These are phyloP conservation scores for Polygonum aviculare DNA, from an alignment of 148 eudicot genomes.

Conservation along the genomic window DNA sequence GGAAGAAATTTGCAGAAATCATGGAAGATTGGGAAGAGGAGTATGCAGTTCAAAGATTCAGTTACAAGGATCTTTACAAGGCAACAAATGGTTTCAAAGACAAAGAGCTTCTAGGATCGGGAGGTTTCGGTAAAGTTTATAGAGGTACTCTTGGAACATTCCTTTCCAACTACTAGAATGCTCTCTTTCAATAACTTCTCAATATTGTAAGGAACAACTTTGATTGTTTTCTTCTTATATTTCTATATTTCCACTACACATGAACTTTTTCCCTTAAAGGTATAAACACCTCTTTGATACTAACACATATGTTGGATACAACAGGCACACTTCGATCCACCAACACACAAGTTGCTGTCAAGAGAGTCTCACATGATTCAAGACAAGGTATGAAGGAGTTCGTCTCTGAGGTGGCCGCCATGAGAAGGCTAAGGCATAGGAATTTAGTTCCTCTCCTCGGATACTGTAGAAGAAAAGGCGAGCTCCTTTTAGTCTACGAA, in stretches of 20 bases:
- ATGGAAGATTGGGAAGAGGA: constrained; percentile 48
- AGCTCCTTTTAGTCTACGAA: constrained; percentile 26
- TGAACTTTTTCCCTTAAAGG: too few species aligned
- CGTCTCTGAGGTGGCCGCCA: constrained; percentile 31
- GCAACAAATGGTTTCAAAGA: constrained; percentile 48
- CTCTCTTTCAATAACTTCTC: too few species aligned
- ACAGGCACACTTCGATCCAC: constrained; percentile 3
- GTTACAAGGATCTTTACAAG: constrained; percentile 24
- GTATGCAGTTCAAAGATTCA: constrained; percentile 24
- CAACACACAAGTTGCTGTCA: constrained; percentile 27
- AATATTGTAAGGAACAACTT: too few species aligned
- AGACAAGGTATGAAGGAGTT: constrained; percentile 36
- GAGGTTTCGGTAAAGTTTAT: constrained; percentile 36
- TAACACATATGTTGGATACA: too few species aligned
- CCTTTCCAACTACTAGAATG: too few species aligned
- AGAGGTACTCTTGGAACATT: constrained; percentile 8
- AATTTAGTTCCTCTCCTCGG: constrained; percentile 36
- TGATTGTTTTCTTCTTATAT: too few species aligned
- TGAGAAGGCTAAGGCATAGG: constrained; percentile 30
- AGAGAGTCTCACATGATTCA: constrained; percentile 30
- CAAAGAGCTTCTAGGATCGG: constrained; percentile 22
- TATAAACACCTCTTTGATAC: too few species aligned
- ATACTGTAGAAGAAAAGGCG: constrained; percentile 29
- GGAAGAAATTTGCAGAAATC: constrained; percentile 31
- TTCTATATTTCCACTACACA: too few species aligned